These are phyloP conservation scores for Prototheca stagnorum DNA, from an alignment of 163 green algal species.

Conservation along the genomic window DNA sequence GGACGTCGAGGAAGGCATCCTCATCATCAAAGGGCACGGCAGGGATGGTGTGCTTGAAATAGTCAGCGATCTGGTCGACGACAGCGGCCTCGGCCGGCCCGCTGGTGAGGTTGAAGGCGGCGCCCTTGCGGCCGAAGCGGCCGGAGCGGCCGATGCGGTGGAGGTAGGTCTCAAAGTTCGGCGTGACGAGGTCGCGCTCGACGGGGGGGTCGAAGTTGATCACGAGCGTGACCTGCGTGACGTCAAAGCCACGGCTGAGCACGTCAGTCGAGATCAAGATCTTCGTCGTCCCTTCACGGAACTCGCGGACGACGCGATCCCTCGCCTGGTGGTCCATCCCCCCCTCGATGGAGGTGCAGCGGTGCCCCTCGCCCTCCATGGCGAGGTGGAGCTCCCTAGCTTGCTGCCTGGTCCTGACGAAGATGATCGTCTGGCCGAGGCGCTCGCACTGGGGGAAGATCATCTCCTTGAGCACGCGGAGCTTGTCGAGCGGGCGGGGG, in stretches of 20 bases:
- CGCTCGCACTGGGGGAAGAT: constrained; percentile 94
- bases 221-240: constrained; percentile 80
- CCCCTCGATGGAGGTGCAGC: constrained; percentile 86
- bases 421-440: constrained; percentile 98
- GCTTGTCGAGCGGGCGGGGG: constrained; percentile 53
- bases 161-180: constrained; percentile 94
- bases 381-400: constrained; percentile 45
- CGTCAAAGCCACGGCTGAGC: constrained; percentile 87
- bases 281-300: constrained; percentile 74
- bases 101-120: constrained; percentile 90
- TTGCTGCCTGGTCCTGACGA: constrained; percentile 70
- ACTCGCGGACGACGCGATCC: constrained; percentile 79
- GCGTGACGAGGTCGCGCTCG: constrained; percentile 52
- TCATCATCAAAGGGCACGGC: constrained; percentile 80
- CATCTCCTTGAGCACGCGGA: constrained; percentile 76
- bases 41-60: constrained; percentile 77
- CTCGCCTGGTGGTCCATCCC: constrained; percentile 65
- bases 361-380: constrained; percentile 76
- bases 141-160: constrained; percentile 90
- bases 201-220: constrained; percentile 94
- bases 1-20: constrained; percentile 75
- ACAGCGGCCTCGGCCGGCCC: constrained; percentile 45
- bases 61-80: constrained; percentile 56
- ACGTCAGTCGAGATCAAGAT: constrained; percentile 97
- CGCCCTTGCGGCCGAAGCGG: constrained; percentile 90